phyloP scores from a whole-genome alignment of 2,329 filamentous ascomycete genomes.

The Metarhizium rileyi region DNA sequence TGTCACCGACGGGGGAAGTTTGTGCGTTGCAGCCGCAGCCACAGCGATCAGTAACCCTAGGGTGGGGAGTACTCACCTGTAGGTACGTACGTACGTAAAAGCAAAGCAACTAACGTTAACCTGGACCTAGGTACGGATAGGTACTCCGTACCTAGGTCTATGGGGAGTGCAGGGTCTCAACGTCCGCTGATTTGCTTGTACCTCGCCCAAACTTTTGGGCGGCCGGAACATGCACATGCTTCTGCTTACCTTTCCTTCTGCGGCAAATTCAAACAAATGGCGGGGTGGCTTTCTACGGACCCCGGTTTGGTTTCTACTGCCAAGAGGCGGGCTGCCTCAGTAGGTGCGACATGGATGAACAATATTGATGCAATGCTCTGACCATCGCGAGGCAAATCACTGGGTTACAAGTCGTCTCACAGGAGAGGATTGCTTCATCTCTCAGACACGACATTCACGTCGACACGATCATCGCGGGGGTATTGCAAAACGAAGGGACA shows the following conservation, averaged over 20 bases:
- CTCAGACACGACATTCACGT: not conserved
- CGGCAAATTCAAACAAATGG: not conserved
- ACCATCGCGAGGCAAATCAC: not conserved
- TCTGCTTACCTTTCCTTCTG: not conserved
- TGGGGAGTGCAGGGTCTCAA: too few species aligned
- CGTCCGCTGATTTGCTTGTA: too few species aligned
- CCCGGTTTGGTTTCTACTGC: not conserved
- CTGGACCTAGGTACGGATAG: too few species aligned
- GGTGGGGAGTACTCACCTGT: too few species aligned
- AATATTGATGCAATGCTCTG: not conserved
- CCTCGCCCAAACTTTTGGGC: not conserved
- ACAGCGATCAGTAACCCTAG: too few species aligned
- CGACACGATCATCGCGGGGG: not conserved
- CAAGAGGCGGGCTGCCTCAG: not conserved
- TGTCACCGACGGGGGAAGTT: not conserved
- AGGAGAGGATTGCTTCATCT: too few species aligned
- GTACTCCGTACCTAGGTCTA: too few species aligned
- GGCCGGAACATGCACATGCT: not conserved
- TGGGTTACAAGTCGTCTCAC: not conserved
- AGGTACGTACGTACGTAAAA: too few species aligned
- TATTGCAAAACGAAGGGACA: not conserved
- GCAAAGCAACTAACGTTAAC: too few species aligned
- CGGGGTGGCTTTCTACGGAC: not conserved
- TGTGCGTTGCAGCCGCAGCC: not conserved
- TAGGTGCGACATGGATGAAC: not conserved